Conservation (phyloP, 441 rosid genomes). For the Kokia cookei region DNA sequence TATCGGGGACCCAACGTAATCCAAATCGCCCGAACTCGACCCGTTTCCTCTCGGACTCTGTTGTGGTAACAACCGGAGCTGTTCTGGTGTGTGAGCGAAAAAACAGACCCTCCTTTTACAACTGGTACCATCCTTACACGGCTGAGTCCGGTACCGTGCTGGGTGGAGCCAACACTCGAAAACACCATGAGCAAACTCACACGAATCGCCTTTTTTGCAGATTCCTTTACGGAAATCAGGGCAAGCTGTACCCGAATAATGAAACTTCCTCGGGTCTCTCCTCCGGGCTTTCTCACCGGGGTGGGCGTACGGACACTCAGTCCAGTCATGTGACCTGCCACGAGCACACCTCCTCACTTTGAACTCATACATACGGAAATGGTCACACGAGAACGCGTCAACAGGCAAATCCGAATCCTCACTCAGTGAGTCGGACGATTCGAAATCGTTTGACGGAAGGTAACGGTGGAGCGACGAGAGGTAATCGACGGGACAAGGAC, state of each 20-base stretch:
- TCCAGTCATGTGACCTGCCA: constrained; percentile 67
- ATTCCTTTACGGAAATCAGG: constrained; percentile 52
- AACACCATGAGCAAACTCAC: constrained; percentile 60
- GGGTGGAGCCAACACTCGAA: constrained; percentile 77
- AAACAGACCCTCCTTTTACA: constrained; percentile 50
- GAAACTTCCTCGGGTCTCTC: constrained; percentile 44
- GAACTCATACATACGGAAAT: constrained; percentile 61
- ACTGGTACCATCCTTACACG: constrained; percentile 50
- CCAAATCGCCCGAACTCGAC: constrained; percentile 15
- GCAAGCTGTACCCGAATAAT: constrained; percentile 51
- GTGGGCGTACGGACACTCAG: constrained; percentile 63
- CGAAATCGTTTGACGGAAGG: constrained; percentile 37
- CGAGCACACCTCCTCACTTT: constrained; percentile 53
- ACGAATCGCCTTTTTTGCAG: constrained; percentile 49
- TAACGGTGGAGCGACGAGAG: constrained; percentile 33
- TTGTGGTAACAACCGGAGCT: constrained; percentile 35
- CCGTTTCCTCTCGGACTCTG: constrained; percentile 30
- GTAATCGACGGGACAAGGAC: constrained; percentile 26
- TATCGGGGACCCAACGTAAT: constrained; percentile 17
- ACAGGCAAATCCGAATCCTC: constrained; percentile 27
- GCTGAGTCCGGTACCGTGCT: constrained; percentile 52
- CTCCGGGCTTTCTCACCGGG: constrained; percentile 62
- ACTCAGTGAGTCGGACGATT: constrained; percentile 20
- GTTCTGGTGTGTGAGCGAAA: constrained; percentile 61
- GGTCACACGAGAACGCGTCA: constrained; percentile 41